Evolutionary conservation across 2,329 filamentous ascomycete genomes (phyloP), one percentile per base, ranked within the genome.

Genomic region (Alternaria dauci): DNA sequence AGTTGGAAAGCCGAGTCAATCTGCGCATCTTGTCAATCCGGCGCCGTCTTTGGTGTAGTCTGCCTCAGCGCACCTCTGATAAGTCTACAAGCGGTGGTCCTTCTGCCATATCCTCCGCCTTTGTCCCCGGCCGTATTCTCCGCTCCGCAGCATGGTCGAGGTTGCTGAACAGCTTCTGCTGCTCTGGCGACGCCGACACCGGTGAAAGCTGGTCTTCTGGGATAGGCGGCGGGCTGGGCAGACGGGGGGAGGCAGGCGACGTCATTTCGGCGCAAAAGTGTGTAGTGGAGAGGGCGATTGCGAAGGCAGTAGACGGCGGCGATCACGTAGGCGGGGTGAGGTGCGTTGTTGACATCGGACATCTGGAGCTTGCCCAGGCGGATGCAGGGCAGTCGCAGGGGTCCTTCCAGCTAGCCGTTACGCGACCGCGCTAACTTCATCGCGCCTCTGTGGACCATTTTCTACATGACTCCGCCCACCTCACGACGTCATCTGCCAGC

Each of bases 1-100:
- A 98, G 88, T 79, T 97, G 95, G 78, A 98, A 99, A 44, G 95
- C 92, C 23, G 94, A 98, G 76, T 99, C 94, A 69, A 99, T 93
- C 92, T 97, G 66, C 42, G 26, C 53, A 51, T 56, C 18, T 41
- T 46, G 60, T 76, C 62, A 76, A 68, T 60, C 58, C 39, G 48
- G 34, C 59, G 38, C 46, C 25, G 5, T 54, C 43, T 55, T 43
- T 39, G 30, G 39, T 43, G 26, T n/a, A 30, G 39, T 8, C 34
- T 42, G 18, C 30, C 51, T 25, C 43, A n/a, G 48, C 86, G 66
- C 77, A 96, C 93, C 84, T 97, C 92, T 67, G 88, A 88, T 61
- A 97, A 82, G 43, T 94, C 91, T 56, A 97, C 87, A 63, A 98
- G 83, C 16, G 95, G 94, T 67, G 94, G 95, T 0, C 95, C 95